phyloP scores from a whole-genome alignment of 192 early-diverging fungal genomes.

The Piromyces finnis region DNA sequence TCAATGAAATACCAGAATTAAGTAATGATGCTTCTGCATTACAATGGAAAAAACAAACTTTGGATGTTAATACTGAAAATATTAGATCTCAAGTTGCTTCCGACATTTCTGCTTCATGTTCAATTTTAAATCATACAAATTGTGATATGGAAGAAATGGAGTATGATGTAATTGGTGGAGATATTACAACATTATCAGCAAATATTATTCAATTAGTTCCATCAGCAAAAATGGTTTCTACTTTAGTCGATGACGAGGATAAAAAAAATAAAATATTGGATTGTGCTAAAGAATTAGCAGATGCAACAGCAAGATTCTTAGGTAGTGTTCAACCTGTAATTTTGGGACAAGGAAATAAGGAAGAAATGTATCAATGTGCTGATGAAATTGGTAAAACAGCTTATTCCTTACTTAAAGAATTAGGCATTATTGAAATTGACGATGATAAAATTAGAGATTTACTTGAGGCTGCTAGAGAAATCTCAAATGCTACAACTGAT shows the following conservation, averaged over 20 bases:
- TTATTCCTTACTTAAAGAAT: slow-evolving; percentile 13
- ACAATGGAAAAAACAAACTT: slow-evolving; percentile 33
- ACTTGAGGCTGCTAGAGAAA: slow-evolving; percentile 15
- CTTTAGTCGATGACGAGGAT: slow-evolving; percentile 4
- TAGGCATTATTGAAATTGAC: slow-evolving; percentile 20
- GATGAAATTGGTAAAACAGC: slow-evolving; percentile 11
- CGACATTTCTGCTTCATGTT: slow-evolving; percentile 21
- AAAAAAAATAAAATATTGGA: slow-evolving; percentile 6
- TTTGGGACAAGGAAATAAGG: slow-evolving; percentile 8
- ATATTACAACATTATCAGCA: slow-evolving; percentile 18
- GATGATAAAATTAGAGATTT: slow-evolving; percentile 22
- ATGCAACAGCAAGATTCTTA: slow-evolving; percentile 11
- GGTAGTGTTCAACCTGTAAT: slow-evolving; percentile 16
- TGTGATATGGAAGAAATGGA: slow-evolving; percentile 26
- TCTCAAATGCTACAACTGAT: slow-evolving; percentile 13
- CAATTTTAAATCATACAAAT: slow-evolving; percentile 21
- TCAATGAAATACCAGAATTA: slow-evolving; percentile 21
- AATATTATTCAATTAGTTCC: slow-evolving; percentile 27
- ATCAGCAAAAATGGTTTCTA: slow-evolving; percentile 21
- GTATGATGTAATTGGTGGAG: slow-evolving; percentile 22
- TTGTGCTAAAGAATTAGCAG: slow-evolving; percentile 10
- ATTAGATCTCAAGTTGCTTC: slow-evolving; percentile 19
- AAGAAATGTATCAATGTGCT: slow-evolving; percentile 12
- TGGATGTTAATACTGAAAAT: slow-evolving; percentile 26
- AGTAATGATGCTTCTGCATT: slow-evolving; percentile 22